Percentiles rank a stretch among this genome's conserved stretches.
Conservation (phyloP, 371 early-diverging fungal genomes). For the Syncephalastrum contaminatum region DNA sequence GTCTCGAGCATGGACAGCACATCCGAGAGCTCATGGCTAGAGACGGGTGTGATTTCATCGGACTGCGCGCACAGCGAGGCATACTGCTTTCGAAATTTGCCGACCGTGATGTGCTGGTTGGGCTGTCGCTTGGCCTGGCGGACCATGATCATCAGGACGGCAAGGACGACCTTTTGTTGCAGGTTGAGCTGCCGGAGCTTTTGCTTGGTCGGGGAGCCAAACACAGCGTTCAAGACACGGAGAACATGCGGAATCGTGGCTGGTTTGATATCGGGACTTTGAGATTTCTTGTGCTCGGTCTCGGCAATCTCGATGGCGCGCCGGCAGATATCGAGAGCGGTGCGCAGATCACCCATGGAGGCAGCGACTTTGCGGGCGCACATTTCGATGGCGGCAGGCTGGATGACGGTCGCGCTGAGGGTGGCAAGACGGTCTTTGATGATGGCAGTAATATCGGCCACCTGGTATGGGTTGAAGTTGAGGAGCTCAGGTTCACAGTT, state of each 20-base stretch:
- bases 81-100: slow-evolving; percentile 61
- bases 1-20: slow-evolving; percentile 74
- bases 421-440: slow-evolving; percentile 77
- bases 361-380: slow-evolving; percentile 92
- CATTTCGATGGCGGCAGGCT: slow-evolving; percentile 85
- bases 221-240: slow-evolving; percentile 64
- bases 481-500: slow-evolving; percentile 79
- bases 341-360: slow-evolving; percentile 87
- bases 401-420: slow-evolving; percentile 56
- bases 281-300: slow-evolving; percentile 53
- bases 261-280: slow-evolving; percentile 46
- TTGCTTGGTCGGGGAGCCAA: slow-evolving; percentile 62
- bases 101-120: slow-evolving; percentile 49
- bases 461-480: slow-evolving; percentile 85
- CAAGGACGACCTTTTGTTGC: slow-evolving; percentile 81
- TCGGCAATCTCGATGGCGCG: slow-evolving; percentile 84
- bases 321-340: slow-evolving; percentile 88
- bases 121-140: slow-evolving; percentile 24
- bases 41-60: slow-evolving; percentile 57
- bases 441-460: slow-evolving; percentile 78
- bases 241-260: slow-evolving; percentile 82
- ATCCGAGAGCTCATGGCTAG: slow-evolving; percentile 76
- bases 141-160: slow-evolving; percentile 45
- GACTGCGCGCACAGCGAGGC: slow-evolving; percentile 40
- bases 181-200: slow-evolving; percentile 69